Evolutionary conservation across 805 yeast species (phyloP).

Genomic region (Kazachstania psychrophila): DNA sequence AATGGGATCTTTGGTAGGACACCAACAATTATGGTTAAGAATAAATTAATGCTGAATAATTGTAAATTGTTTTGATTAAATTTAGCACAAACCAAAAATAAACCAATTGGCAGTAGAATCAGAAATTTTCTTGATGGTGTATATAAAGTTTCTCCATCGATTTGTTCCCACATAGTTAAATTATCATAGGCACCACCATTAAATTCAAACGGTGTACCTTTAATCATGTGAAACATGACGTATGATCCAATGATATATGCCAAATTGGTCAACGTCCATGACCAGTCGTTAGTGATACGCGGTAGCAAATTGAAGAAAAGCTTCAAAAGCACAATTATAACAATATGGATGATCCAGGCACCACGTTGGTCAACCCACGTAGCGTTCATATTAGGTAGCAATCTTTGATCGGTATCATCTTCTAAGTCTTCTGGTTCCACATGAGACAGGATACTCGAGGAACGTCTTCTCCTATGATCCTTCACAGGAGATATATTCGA

Average conservation of each 20-base stretch:
- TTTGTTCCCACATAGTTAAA: constrained; percentile 98
- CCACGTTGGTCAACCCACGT: constrained; percentile 95
- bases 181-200: constrained; percentile 94
- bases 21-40: constrained; percentile 68
- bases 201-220: constrained; percentile 95
- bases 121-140: constrained; percentile 93
- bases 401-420: constrained; percentile 82
- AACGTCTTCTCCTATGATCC: constrained; percentile 52
- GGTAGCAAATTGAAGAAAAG: constrained; percentile 72
- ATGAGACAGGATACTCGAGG: constrained; percentile 83
- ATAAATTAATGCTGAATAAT: constrained; percentile 67
- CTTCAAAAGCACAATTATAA: constrained; percentile 65
- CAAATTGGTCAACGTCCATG: constrained; percentile 89
- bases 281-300: constrained; percentile 62
- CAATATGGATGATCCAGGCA: constrained; percentile 91
- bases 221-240: constrained; percentile 92
- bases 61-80: constrained; percentile 77
- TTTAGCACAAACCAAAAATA: constrained; percentile 82
- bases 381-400: constrained; percentile 85
- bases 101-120: constrained; percentile 79
- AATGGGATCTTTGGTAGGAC: constrained; percentile 87
- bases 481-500: constrained; percentile 23
- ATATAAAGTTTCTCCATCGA: constrained; percentile 87
- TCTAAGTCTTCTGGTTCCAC: constrained; percentile 88
- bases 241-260: constrained; percentile 87